Conservation (phyloP, 2,329 filamentous ascomycete genomes). For the Metarhizium brunneum region DNA sequence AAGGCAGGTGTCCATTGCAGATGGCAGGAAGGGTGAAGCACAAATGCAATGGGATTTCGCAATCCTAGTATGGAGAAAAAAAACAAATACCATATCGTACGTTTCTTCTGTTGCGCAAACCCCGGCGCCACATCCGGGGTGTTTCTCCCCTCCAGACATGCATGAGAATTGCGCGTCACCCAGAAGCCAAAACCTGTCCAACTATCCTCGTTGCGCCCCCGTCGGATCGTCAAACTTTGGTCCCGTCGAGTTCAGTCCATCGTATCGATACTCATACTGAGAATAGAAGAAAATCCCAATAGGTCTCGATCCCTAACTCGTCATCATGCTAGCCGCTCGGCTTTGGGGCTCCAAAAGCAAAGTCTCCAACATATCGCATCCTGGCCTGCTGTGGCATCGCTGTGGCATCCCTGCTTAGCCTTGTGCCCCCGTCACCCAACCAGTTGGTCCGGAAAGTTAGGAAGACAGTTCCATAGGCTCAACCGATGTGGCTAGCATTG, state of each 20-base stretch:
- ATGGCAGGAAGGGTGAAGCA: background rate
- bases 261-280: background rate
- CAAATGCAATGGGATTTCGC: background rate
- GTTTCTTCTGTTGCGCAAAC: background rate
- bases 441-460: background rate
- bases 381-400: background rate
- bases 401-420: background rate
- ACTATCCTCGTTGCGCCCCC: background rate
- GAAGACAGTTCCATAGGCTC: background rate
- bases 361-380: background rate
- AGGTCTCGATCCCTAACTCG: no score
- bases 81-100: background rate
- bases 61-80: background rate
- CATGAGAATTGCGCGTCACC: background rate
- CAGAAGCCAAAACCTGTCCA: background rate
- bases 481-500: background rate
- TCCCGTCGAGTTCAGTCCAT: background rate
- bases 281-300: background rate
- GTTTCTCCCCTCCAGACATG: background rate
- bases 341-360: background rate
- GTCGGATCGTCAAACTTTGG: background rate
- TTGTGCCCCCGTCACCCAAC: background rate
- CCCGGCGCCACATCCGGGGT: background rate
- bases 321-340: background rate
- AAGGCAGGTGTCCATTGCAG: background rate